A percentile compares a stretch with the other conserved stretches of the same genome.
These are phyloP conservation scores for Eudorina sp. DNA, from an alignment of 139 green algal species.

Conservation along the genomic window DNA sequence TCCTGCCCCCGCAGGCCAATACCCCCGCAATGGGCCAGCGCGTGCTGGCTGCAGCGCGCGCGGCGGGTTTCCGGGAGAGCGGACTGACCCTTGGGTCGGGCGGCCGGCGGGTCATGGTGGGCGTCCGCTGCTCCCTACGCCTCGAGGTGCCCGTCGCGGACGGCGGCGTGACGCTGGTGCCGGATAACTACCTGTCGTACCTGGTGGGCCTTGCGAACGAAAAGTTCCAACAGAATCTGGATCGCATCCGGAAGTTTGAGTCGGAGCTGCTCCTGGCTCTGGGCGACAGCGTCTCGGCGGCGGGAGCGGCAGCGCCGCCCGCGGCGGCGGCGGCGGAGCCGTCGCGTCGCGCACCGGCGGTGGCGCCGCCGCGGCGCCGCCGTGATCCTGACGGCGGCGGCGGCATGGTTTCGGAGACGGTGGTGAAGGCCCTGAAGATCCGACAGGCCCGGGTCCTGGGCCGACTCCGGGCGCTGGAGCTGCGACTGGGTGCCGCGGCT, in stretches of 20 bases:
- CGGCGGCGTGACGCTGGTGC: conserved; percentile 70
- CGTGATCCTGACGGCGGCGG: background rate
- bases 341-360: background rate
- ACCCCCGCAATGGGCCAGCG: background rate
- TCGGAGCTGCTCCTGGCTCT: conserved; percentile 30
- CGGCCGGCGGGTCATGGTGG: conserved; percentile 68
- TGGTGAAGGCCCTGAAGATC: background rate
- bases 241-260: conserved; percentile 56
- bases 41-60: conserved; percentile 67
- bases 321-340: background rate
- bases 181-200: conserved; percentile 66
- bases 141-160: conserved; percentile 79
- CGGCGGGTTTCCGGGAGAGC: conserved; percentile 80
- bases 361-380: background rate
- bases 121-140: conserved; percentile 76
- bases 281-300: background rate
- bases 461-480: conserved; percentile 23
- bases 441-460: conserved; percentile 47
- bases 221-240: conserved; percentile 76
- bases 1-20: conserved; percentile 13
- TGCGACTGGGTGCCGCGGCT: background rate
- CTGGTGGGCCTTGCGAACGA: conserved; percentile 71
- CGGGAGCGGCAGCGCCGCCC: background rate
- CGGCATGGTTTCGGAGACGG: background rate
- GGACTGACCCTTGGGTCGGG: conserved; percentile 66